Evolutionary conservation across 108 stramenopile genomes (phyloP).

Genomic region (Discostella pseudostelligera): DNA sequence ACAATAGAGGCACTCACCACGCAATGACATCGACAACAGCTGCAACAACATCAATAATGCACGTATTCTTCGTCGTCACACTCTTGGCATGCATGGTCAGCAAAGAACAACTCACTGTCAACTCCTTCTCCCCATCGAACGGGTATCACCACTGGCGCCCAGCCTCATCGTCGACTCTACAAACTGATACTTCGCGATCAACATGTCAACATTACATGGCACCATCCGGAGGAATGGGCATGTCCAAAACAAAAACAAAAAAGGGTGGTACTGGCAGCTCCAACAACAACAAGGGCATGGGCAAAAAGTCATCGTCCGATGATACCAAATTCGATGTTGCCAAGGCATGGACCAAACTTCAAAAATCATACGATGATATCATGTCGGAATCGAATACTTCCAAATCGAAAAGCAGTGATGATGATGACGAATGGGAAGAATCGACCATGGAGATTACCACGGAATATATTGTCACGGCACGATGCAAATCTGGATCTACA

Average conservation of each 20-base stretch:
- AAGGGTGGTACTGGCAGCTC: constrained; percentile 22
- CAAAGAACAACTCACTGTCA: too few species aligned
- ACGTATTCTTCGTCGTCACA: too few species aligned
- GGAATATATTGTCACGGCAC: constrained; percentile 70
- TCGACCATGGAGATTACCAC: constrained; percentile 26
- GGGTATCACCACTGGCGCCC: not conserved
- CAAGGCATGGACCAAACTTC: constrained; percentile 57
- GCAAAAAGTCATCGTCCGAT: constrained; percentile 19
- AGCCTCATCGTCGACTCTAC: not conserved
- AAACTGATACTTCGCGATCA: not conserved
- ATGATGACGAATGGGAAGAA: constrained; percentile 5
- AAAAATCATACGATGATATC: constrained; percentile 72
- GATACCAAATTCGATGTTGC: constrained; percentile 52
- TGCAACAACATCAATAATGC: not conserved
- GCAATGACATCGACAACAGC: not conserved
- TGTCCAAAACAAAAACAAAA: constrained; percentile 33
- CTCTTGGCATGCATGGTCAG: too few species aligned
- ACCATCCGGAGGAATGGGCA: constrained; percentile 56
- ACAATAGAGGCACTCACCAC: too few species aligned
- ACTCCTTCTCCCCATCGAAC: too few species aligned
- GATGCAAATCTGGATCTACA: constrained; percentile 24
- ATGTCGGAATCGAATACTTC: constrained; percentile 43
- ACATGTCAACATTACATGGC: constrained; percentile 9
- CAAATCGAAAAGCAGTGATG: constrained; percentile 25
- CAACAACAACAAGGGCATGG: constrained; percentile 31